Base-by-base conservation (phyloP, 179 eudicot genomes). In the Beta corolliflora region DNA sequence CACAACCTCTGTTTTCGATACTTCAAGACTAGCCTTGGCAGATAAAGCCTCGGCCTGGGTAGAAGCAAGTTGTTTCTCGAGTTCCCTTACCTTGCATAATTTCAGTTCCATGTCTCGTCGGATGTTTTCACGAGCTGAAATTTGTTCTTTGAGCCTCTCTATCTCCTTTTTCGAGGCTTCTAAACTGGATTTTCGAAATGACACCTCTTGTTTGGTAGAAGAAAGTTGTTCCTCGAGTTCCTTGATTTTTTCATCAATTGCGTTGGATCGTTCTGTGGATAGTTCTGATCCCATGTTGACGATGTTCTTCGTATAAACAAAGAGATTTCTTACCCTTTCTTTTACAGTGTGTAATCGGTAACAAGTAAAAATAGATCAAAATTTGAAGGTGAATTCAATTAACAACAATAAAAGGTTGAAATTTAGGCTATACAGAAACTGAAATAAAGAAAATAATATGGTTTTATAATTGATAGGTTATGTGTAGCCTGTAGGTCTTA, bases 101-200 rank as follows among this genome's bases (percentile, higher is more conserved):
- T 81, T 64, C 65, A 55, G 12, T 41, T 81, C 77, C 76, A 55
- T 66, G 23, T 84, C 82, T 60, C 68, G 66, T 16, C 68, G 64
- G 3, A 19, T 75, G 21, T 80, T 71, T 44, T 70, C 60, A 71
- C 64, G 76, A 60, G 81, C 41, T 19, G 65, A 66, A 48, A 84
- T 68, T 76, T 77, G 74, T 45, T 63, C 55, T 71, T 64, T 71
- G 12, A 84, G 69, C 83, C 63, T 72, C 31, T 63, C 72, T 5
- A 50, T 56, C 66, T 79, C 82, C 11, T 56, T 73, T 31, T 53
- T 67, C 11, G 85, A 73, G 46, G 74, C 78, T 59, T 83, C 82
- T 6, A 79, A 18, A 68, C 65, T 29, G 16, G 79, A 79, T 45
- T 58, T 56, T 55, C 70, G 36, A 71, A 82, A 79, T 15, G 59